Base-by-base conservation (phyloP, 352 stramenopile species). In the Globisporangium spinosum region DNA sequence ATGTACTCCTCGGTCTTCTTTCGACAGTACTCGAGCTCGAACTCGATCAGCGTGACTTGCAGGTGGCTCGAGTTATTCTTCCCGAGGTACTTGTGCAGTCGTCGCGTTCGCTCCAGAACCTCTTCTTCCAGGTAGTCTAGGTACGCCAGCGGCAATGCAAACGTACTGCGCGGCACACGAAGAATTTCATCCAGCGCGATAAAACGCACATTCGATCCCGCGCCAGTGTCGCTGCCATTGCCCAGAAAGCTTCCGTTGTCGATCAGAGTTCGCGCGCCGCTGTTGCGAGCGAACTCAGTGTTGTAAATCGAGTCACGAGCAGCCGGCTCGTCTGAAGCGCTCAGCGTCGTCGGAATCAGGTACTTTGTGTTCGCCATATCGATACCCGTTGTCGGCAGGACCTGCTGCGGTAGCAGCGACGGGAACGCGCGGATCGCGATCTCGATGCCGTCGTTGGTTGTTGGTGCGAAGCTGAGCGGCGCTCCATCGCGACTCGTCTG, bases 321-420 rank as follows among this genome's bases (percentile, higher is more conserved):
- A n/a, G 62, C 23, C 38, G 71, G 35, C 27, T 81, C 71, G 8
- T 79, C 76, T n/a, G 43, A 51, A 51, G 68, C 74, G 43, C 74
- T 69, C 17, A 91, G 62, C 0, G 73, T 85, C 40, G 86, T 92
- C 2, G 86, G 83, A 23, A 94, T 78, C 22, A 94, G 68, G 67
- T 87, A 94, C 65, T 94, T 94, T 58, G 83, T 59, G 62, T 85
- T 83, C 17, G 86, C 86, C 78, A 91, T 91, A 61, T 92, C 83
- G 10, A 91, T 73, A 1, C 83, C 80, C 1, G 79, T 86, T 0
- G 83, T 90, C 1, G 76, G 76, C 12, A 92, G 75, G 0, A 92
- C 69, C 15, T 67, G 64, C 69, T 92, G 82, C 0, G 76, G 78
- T 1, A 73, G 20, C 15, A 89, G 35, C 0, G 82, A 85, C 15